These are phyloP conservation scores for Aurifilum marmelostoma DNA, from an alignment of 2,329 filamentous ascomycete species.

Conservation along the genomic window DNA sequence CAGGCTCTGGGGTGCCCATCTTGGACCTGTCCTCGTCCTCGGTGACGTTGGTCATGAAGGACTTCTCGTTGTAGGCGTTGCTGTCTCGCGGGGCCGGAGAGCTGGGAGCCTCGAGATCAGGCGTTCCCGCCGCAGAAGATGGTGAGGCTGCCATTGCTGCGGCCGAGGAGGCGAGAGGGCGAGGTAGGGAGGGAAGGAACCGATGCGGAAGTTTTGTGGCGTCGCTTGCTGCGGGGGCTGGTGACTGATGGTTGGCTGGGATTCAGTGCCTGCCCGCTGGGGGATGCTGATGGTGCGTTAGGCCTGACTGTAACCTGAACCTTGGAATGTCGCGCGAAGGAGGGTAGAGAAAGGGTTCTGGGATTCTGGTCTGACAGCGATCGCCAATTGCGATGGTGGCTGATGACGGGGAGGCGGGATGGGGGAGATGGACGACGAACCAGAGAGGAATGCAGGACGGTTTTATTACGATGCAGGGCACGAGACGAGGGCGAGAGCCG, in stretches of 20 bases:
- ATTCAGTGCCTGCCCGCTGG: neutral
- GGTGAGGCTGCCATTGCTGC: constrained; percentile 40
- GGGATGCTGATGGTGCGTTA: constrained; percentile 6
- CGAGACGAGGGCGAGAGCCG: neutral
- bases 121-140: constrained; percentile 45
- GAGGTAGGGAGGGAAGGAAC: neutral
- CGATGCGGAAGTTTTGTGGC: constrained; percentile 1
- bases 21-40: constrained; percentile 52
- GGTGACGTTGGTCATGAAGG: constrained; percentile 50
- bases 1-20: constrained; percentile 49
- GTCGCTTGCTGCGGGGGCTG: neutral
- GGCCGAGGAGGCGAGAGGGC: neutral
- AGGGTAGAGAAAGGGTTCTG: neutral
- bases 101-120: constrained; percentile 50
- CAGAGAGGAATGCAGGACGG: constrained; percentile 6
- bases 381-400: neutral
- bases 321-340: neutral
- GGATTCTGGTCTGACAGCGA: neutral
- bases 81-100: constrained; percentile 44
- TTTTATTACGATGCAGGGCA: neutral
- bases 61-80: constrained; percentile 43
- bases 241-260: constrained; percentile 10
- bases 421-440: constrained; percentile 1
- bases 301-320: neutral
- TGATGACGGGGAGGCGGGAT: neutral